A percentile compares a stretch with the other conserved stretches of the same genome.
phyloP scores from a whole-genome alignment of 805 yeast species.

The Zygoascus flipseniorum region DNA sequence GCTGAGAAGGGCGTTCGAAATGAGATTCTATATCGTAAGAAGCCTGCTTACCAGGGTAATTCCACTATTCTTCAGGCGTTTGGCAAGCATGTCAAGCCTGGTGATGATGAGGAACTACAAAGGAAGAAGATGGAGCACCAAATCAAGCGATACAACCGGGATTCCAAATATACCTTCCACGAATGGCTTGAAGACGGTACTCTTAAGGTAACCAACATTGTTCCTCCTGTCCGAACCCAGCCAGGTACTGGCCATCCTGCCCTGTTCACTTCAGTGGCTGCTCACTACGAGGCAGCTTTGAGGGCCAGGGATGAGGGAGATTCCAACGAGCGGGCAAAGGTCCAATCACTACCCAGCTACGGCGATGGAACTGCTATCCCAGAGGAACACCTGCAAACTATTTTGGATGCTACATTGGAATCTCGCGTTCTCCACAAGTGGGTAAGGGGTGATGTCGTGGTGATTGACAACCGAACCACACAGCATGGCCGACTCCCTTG shows the following conservation, averaged over 20 bases:
- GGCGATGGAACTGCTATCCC: conserved; percentile 10
- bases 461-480: conserved; percentile 3
- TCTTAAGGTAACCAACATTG: conserved; percentile 3
- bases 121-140: conserved; percentile 5
- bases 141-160: conserved; percentile 7
- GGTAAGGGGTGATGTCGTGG: conserved; percentile 8
- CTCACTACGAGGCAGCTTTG: conserved; percentile 1
- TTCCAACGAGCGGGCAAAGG: neutral
- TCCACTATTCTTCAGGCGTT: conserved; percentile 8
- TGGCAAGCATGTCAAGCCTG: conserved; percentile 8
- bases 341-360: conserved; percentile 1
- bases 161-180: conserved; percentile 2
- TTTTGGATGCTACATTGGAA: conserved; percentile 2
- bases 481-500: conserved; percentile 9
- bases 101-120: conserved; percentile 2
- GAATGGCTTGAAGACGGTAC: conserved; percentile 8
- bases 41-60: conserved; percentile 3
- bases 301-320: neutral
- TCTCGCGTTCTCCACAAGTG: conserved; percentile 8
- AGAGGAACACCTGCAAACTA: neutral
- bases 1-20: conserved; percentile 5
- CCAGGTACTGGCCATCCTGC: conserved; percentile 7
- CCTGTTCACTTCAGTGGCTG: conserved; percentile 5
- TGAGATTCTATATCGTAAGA: neutral
- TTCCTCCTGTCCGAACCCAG: conserved; percentile 6